phyloP scores from a whole-genome alignment of 148 eudicot species.

The Cornus suecica region DNA sequence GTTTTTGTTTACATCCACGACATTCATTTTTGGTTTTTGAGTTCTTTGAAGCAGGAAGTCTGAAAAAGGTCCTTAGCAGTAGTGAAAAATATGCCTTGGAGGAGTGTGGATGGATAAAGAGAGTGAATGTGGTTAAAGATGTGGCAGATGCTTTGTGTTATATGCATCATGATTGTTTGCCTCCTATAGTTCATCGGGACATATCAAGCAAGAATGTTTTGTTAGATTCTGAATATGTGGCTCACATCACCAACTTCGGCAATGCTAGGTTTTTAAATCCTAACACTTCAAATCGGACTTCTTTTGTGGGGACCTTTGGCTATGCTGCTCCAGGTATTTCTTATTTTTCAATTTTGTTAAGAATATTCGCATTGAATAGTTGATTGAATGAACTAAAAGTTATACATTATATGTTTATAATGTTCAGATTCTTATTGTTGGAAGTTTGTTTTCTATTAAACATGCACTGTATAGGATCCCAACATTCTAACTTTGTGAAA shows the following conservation, averaged over 20 bases:
- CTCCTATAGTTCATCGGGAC: constrained; percentile 13
- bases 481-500: no score
- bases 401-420: no score
- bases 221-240: background rate
- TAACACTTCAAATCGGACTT: background rate
- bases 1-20: background rate
- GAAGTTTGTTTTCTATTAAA: no score
- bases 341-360: no score
- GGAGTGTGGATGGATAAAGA: constrained; percentile 10
- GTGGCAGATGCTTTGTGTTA: constrained; percentile 11
- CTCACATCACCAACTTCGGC: background rate
- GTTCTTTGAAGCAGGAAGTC: constrained; percentile 3
- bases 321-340: no score
- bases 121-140: background rate
- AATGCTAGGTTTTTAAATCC: no score
- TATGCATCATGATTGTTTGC: constrained; percentile 25
- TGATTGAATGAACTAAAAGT: no score
- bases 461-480: no score
- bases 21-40: background rate
- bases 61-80: background rate
- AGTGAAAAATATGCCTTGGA: background rate
- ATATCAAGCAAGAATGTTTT: constrained; percentile 10
- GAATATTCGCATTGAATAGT: no score
- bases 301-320: no score
- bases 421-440: no score